Evolutionary conservation across 768 basidiomycete species (phyloP).

Genomic region (Lactarius tabidus): DNA sequence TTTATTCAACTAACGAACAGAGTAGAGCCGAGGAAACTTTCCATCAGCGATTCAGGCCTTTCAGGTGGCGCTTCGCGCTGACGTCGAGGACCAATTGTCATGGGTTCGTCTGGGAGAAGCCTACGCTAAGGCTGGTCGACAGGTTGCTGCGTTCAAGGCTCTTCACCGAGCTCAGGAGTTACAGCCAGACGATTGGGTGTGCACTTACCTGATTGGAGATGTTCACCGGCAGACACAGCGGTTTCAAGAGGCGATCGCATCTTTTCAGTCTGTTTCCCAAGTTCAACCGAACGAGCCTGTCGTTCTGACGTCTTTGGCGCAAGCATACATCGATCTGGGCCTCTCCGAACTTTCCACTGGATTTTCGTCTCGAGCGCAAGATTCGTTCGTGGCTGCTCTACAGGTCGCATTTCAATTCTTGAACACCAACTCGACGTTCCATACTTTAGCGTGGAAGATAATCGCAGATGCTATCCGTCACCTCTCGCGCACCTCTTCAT

Average conservation of each 20-base stretch:
- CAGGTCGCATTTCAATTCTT: slow-evolving; percentile 47
- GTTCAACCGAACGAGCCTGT: slow-evolving; percentile 64
- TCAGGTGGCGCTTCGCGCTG: slow-evolving; percentile 79
- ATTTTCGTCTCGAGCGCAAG: slow-evolving; percentile 69
- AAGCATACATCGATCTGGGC: slow-evolving; percentile 70
- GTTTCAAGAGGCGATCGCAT: slow-evolving; percentile 67
- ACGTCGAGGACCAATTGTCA: slow-evolving; percentile 69
- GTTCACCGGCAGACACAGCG: slow-evolving; percentile 76
- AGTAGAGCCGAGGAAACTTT: slow-evolving; percentile 65
- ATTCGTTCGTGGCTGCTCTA: slow-evolving; percentile 64
- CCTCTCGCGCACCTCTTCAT: slow-evolving; percentile 52
- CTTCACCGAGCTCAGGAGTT: slow-evolving; percentile 71
- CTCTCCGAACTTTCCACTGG: slow-evolving; percentile 60
- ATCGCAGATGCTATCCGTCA: slow-evolving; percentile 72
- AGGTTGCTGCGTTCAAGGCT: slow-evolving; percentile 86
- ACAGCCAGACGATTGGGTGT: slow-evolving; percentile 77
- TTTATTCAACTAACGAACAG: slow-evolving; percentile 14
- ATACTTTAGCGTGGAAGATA: slow-evolving; percentile 77
- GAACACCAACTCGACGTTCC: slow-evolving; percentile 55
- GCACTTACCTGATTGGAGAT: slow-evolving; percentile 77
- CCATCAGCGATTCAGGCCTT: slow-evolving; percentile 73
- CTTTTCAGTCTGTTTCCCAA: slow-evolving; percentile 54
- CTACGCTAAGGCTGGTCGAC: slow-evolving; percentile 82
- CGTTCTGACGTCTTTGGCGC: slow-evolving; percentile 64
- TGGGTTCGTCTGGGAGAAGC: slow-evolving; percentile 94